phyloP scores from a whole-genome alignment of 352 stramenopile genomes.

The Pythium grandisporangium region DNA sequence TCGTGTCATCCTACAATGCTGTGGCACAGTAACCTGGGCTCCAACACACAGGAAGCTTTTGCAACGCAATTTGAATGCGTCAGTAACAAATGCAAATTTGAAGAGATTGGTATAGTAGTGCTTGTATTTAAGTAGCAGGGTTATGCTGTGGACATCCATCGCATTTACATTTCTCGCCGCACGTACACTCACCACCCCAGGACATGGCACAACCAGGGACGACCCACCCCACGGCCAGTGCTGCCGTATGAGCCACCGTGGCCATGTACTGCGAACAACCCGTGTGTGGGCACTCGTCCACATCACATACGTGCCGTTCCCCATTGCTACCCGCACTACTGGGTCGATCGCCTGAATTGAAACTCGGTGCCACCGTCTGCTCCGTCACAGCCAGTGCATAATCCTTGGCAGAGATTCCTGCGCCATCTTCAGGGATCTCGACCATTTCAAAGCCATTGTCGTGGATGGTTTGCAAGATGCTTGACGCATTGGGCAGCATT shows the following conservation, averaged over 20 bases:
- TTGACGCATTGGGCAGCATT: conserved; percentile 27
- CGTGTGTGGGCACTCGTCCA: conserved; percentile 48
- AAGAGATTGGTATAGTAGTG: too few relatives aligned
- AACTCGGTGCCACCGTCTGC: too few relatives aligned
- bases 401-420: too few relatives aligned
- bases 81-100: too few relatives aligned
- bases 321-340: conserved; percentile 12
- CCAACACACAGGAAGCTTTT: too few relatives aligned
- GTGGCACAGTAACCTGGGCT: too few relatives aligned
- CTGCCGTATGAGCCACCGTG: conserved; percentile 68
- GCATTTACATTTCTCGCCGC: conserved; percentile 70
- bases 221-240: conserved; percentile 65
- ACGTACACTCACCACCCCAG: conserved; percentile 70
- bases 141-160: conserved; percentile 72
- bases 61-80: too few relatives aligned
- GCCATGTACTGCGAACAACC: conserved; percentile 69
- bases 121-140: conserved; percentile 14
- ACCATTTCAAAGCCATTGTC: conserved; percentile 38
- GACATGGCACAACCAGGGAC: conserved; percentile 76
- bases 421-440: conserved; percentile 33
- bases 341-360: too few relatives aligned
- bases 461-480: conserved; percentile 26
- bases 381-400: too few relatives aligned
- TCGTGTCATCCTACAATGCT: too few relatives aligned
- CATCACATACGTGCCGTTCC: conserved; percentile 45